These are phyloP conservation scores for Colletotrichum incanum DNA, from an alignment of 2,329 filamentous ascomycete genomes.

Conservation along the genomic window DNA sequence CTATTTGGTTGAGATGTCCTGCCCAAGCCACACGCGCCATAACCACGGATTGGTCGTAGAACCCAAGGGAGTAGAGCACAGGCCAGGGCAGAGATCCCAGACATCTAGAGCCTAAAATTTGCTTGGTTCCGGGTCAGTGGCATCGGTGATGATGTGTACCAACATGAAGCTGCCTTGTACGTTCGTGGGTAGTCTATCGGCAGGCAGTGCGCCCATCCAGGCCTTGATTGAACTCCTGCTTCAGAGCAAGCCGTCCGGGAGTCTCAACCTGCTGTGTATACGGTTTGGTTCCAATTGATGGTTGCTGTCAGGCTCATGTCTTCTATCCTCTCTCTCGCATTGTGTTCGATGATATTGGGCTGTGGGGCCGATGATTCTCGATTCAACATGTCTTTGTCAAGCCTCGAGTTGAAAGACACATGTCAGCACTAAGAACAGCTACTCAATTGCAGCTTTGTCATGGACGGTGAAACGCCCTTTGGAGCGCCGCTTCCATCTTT, in stretches of 20 bases:
- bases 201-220: not conserved
- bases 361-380: not conserved
- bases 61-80: not conserved
- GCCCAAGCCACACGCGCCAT: not conserved
- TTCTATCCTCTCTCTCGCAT: not conserved
- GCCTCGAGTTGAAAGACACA: not conserved
- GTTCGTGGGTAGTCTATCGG: not conserved
- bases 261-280: not conserved
- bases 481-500: constrained; percentile 5
- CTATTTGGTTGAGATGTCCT: not conserved
- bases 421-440: not conserved
- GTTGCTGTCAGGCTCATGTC: not conserved
- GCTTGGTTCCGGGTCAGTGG: not conserved
- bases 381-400: not conserved
- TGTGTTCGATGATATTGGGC: not conserved
- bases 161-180: not conserved
- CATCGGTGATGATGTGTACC: not conserved
- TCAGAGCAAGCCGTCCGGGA: not conserved
- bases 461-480: not conserved
- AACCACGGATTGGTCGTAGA: not conserved
- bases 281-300: not conserved
- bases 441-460: not conserved
- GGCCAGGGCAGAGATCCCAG: not conserved
- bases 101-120: not conserved
- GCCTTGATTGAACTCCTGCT: not conserved